Base-by-base conservation (phyloP, 352 stramenopile genomes). In the Pythium phragmiticola region DNA sequence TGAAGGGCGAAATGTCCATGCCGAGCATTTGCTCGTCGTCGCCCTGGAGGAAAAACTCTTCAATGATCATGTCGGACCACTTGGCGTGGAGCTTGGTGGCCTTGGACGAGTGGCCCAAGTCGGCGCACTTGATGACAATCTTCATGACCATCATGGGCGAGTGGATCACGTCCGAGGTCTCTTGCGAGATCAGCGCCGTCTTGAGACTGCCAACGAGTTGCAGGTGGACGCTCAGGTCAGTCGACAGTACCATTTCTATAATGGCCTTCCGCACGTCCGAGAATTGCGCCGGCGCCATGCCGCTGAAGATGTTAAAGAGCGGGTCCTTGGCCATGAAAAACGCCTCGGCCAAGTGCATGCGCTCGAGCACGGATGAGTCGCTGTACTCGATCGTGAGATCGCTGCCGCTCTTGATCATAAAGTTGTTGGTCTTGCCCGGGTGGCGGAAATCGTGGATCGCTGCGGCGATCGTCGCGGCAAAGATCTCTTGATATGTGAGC, bases 11-110 rank as follows among this genome's bases (percentile, higher is more conserved):
- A 36, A 97, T 84, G 41, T 95, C 77, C 65, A 98, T 82, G 16
- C 84, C 85, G 0, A 95, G 60, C 34, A 80, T 77, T 53, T 96
- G 92, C 63, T 98, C 95, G 49, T 96, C 84, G 65, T 99, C 94
- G 23, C 94, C 95, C 69, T 98, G 95, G 48, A 87, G 71, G 65
- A 97, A 98, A 63, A 98, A 98, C 70, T 98, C 95, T 68, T 97
- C 84, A 46, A 97, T 90, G 50, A 98, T 96, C 26, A 95, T 65
- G 57, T 97, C 85, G 1, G 89, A 90, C 93, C 94, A 98, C 50
- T 88, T 79, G 30, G 88, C 84, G 56, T 92, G 82, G 6, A 98
- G 65, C 45, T 80, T 78, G 19, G 80, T 81, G 11, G 81, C 72
- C 77, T 97, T 97, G 60, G 88, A 87, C 26, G 88, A 96, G 72